Evolutionary conservation across 1,139 yeast genomes (phyloP), one percentile per base, ranked within the genome.

Genomic region (Geotrichum europaeum): DNA sequence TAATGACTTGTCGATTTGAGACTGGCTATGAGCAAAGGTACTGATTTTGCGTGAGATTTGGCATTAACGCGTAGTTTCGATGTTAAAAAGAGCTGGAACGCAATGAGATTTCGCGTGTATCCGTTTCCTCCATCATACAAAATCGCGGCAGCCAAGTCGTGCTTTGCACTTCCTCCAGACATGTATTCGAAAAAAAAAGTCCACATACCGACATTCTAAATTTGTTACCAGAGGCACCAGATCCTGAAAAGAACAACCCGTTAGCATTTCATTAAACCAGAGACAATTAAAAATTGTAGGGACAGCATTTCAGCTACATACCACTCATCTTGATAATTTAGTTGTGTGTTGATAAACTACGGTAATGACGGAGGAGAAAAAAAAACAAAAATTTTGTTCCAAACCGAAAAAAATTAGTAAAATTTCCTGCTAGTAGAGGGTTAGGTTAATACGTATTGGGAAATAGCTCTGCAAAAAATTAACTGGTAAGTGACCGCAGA

Each of bases 171-270:
- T 18, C n/a, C 10, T 40, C 18, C 18, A n/a, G 13, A 7, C 47
- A n/a, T 36, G 18, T n/a, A 40, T 40, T 40, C 47, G 9, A 40
- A 40, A 40, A 40, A n/a, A n/a, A n/a, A 15, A n/a, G n/a, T n/a
- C 22, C 18, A 87, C 96, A 81, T 88, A 89, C 96, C 81, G 97
- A 90, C 92, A 92, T 89, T 85, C 97, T 91, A 89, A 88, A 94
- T 85, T 94, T 94, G 88, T 91, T 94, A 85, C 99, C 99, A 83
- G 96, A 89, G 85, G 97, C 94, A 85, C 95, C 95, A 67, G 73
- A 30, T 60, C 62, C 62, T 60, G 53, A 32, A 58, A 20, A 40
- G 6, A 40, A 2, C 47, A 15, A 18, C 3, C 47, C 43, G 64
- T 65, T 63, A 60, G 62, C 51, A 49, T 61, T 18, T 13, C 51